Evolutionary conservation across 208 protist species (phyloP).

Genomic region (Strigomonas galati): DNA sequence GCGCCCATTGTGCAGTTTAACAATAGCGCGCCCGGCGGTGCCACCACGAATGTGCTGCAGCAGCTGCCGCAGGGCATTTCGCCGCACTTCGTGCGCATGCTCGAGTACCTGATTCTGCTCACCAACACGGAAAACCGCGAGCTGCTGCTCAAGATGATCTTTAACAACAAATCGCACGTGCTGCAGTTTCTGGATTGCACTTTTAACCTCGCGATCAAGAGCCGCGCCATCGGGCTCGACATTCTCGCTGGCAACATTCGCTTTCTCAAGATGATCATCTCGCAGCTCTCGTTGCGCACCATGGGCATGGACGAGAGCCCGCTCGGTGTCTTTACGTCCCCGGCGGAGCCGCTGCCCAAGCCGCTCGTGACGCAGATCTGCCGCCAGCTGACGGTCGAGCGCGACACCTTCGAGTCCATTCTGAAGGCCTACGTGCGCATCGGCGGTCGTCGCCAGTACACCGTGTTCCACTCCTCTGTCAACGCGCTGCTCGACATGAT

Average conservation of each 20-base stretch:
- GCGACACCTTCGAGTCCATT: constrained; percentile 51
- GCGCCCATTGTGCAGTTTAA: constrained; percentile 40
- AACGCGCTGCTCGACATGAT: constrained; percentile 49
- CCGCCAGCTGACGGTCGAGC: constrained; percentile 60
- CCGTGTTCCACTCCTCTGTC: constrained; percentile 67
- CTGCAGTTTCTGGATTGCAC: constrained; percentile 51
- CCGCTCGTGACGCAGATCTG: constrained; percentile 35
- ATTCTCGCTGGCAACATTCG: constrained; percentile 53
- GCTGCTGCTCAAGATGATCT: constrained; percentile 45
- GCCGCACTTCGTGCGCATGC: constrained; percentile 44
- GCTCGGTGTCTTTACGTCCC: constrained; percentile 25
- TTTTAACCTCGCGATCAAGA: constrained; percentile 30
- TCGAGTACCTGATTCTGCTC: constrained; percentile 56
- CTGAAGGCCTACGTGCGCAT: constrained; percentile 52
- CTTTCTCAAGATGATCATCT: constrained; percentile 49
- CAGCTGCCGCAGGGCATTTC: constrained; percentile 49
- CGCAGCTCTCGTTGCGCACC: constrained; percentile 18
- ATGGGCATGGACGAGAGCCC: constrained; percentile 27
- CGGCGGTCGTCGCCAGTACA: constrained; percentile 44
- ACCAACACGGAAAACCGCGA: constrained; percentile 49
- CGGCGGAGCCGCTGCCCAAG: constrained; percentile 29
- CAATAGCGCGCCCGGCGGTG: constrained; percentile 12
- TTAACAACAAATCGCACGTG: constrained; percentile 61
- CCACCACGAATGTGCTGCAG: constrained; percentile 16
- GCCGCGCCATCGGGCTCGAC: constrained; percentile 40